Conservation (phyloP, 2,329 filamentous ascomycete species). For the Chalara sp. region DNA sequence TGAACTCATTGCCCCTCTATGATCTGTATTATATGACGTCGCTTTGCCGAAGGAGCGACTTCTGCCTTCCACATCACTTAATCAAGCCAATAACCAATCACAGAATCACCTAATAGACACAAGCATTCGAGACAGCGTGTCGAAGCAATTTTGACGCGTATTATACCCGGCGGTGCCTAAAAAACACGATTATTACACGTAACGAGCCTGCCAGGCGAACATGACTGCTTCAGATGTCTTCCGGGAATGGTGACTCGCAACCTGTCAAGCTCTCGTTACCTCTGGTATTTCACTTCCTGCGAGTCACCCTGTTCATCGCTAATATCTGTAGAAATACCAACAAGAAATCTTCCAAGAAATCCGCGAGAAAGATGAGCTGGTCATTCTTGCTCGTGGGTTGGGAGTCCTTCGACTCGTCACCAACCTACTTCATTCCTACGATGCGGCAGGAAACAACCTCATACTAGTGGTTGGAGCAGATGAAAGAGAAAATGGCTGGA, state of each 20-base stretch:
- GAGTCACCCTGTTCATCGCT: neutral
- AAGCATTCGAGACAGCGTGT: no score
- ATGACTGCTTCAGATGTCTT: slow-evolving; percentile 27
- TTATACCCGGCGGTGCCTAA: no score
- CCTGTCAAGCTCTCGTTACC: slow-evolving; percentile 79
- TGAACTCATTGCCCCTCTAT: no score
- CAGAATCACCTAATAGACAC: no score
- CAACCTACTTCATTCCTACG: slow-evolving; percentile 95
- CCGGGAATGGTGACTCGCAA: slow-evolving; percentile 41
- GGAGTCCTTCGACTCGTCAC: slow-evolving; percentile 87
- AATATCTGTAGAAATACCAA: slow-evolving; percentile 65
- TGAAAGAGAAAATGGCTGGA: slow-evolving; percentile 92
- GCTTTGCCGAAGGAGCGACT: no score
- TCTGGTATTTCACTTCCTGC: slow-evolving; percentile 39
- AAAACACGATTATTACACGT: no score
- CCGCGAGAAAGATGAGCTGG: slow-evolving; percentile 84
- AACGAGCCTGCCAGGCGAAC: neutral
- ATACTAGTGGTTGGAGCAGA: slow-evolving; percentile 85
- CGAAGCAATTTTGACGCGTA: no score
- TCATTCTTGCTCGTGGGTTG: slow-evolving; percentile 84
- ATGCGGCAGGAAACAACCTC: slow-evolving; percentile 90
- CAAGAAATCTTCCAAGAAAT: slow-evolving; percentile 91
- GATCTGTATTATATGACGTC: no score
- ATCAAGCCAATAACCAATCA: no score
- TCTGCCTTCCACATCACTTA: no score